phyloP scores from a whole-genome alignment of 345 rosid species.

The Sonneratia alba region DNA sequence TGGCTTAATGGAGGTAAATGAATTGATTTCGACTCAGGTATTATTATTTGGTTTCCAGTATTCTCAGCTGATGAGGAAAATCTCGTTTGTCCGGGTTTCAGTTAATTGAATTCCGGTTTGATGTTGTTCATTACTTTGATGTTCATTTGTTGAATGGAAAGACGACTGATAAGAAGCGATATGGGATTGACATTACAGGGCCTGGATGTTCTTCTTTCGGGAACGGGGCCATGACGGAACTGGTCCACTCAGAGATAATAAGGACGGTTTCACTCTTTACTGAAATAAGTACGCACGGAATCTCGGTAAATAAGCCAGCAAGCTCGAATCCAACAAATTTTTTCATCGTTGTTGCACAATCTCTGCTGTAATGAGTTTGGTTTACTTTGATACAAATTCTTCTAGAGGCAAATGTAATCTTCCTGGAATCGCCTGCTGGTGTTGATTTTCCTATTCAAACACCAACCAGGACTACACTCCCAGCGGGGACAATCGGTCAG shows the following conservation, averaged over 20 bases:
- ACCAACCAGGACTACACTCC: constrained; percentile 24
- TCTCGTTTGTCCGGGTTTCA: no score
- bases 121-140: neutral
- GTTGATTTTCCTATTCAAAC: constrained; percentile 49
- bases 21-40: no score
- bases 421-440: constrained; percentile 44
- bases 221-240: constrained; percentile 42
- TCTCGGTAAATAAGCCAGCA: constrained; percentile 16
- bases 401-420: constrained; percentile 37
- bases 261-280: constrained; percentile 29
- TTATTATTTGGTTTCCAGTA: neutral
- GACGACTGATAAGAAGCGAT: neutral
- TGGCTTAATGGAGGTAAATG: constrained; percentile 30
- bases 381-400: neutral
- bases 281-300: constrained; percentile 35
- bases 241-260: constrained; percentile 43
- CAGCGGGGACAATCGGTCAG: constrained; percentile 35
- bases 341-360: neutral
- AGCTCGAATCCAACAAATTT: neutral
- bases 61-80: neutral
- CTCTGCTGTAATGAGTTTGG: neutral
- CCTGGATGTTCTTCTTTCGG: constrained; percentile 53
- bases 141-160: neutral
- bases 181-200: constrained; percentile 16
- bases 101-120: no score